Conservation (phyloP, 805 yeast genomes). For the Lipomyces starkeyi region DNA sequence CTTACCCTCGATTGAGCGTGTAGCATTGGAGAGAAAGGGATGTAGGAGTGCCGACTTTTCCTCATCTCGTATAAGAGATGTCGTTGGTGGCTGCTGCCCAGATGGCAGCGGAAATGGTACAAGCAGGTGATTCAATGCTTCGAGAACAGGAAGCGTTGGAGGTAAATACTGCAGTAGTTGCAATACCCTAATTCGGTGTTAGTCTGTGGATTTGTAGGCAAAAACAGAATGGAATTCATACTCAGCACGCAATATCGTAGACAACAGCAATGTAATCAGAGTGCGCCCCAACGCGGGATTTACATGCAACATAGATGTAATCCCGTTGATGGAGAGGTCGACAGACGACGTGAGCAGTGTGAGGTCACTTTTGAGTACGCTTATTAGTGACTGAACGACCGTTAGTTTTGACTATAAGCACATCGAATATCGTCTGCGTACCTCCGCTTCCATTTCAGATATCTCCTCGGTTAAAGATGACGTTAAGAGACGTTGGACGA, state of each 20-base stretch:
- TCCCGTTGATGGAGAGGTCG: conserved; percentile 27
- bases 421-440: not conserved
- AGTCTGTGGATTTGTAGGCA: not conserved
- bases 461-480: conserved; percentile 25
- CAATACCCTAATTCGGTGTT: conserved; percentile 20
- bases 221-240: not conserved
- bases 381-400: conserved; percentile 6
- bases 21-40: conserved; percentile 29
- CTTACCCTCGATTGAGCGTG: conserved; percentile 23
- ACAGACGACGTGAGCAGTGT: conserved; percentile 23
- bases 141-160: conserved; percentile 31
- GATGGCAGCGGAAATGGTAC: conserved; percentile 2
- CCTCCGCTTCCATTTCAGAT: conserved; percentile 19
- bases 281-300: conserved; percentile 27
- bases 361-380: conserved; percentile 16
- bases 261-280: conserved; percentile 19
- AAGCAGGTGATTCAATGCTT: conserved; percentile 21
- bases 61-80: conserved; percentile 20
- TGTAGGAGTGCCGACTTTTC: conserved; percentile 31
- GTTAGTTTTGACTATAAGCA: not conserved
- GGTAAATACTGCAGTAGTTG: conserved; percentile 30
- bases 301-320: conserved; percentile 22
- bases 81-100: not conserved
- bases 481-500: conserved; percentile 11
- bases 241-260: conserved; percentile 26